Percentiles rank a stretch among this genome's conserved stretches.
These are phyloP conservation scores for Apiotrichum sp. DNA, from an alignment of 1,284 basidiomycete genomes.

Conservation along the genomic window DNA sequence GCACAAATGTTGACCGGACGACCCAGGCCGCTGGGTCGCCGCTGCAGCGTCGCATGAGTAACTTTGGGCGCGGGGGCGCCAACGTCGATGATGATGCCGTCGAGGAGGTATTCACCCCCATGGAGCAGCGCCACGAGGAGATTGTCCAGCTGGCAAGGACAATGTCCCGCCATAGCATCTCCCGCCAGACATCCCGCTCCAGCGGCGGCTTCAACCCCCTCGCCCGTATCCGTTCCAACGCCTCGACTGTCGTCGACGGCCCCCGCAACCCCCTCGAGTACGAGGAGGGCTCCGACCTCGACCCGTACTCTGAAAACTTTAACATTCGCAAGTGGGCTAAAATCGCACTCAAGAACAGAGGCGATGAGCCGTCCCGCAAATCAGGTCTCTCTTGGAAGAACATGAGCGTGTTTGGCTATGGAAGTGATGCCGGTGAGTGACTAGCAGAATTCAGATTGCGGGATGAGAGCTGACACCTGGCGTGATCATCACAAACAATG, in stretches of 20 bases:
- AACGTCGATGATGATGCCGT: conserved; percentile 4
- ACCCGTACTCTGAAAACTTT: conserved; percentile 49
- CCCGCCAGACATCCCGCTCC: neutral
- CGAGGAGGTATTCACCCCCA: conserved; percentile 7
- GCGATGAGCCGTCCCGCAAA: conserved; percentile 36
- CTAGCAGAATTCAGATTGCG: too few relatives aligned
- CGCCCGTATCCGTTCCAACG: neutral
- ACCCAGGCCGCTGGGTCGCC: neutral
- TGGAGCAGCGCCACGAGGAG: conserved; percentile 16
- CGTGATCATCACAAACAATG: too few relatives aligned
- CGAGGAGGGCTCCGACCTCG: conserved; percentile 40
- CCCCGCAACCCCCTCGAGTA: conserved; percentile 28
- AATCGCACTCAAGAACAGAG: conserved; percentile 33
- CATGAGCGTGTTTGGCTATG: conserved; percentile 50
- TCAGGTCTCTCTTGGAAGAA: conserved; percentile 47
- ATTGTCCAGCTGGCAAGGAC: conserved; percentile 30
- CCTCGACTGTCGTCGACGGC: neutral
- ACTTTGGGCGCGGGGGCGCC: too few relatives aligned
- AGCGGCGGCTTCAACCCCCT: conserved; percentile 2
- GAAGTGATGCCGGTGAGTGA: conserved; percentile 43
- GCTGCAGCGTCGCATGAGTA: neutral
- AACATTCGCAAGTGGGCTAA: conserved; percentile 46
- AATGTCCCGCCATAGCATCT: conserved; percentile 25
- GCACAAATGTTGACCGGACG: conserved; percentile 9
- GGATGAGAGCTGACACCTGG: too few relatives aligned